phyloP scores from a whole-genome alignment of 352 stramenopile species.

The Pythium apleroticum region DNA sequence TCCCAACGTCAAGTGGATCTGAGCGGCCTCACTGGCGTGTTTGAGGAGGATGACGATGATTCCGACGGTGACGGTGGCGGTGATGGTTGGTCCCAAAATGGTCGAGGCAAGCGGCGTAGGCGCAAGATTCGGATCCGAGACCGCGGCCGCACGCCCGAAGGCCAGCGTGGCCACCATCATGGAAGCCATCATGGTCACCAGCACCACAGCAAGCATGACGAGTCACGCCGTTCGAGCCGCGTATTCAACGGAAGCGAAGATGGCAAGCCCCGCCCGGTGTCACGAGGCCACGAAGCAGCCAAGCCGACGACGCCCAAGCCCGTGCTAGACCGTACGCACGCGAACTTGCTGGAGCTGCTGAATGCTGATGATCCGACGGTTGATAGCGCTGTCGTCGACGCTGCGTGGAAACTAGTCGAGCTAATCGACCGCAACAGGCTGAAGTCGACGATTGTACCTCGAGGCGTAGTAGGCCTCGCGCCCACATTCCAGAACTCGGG shows the following conservation, averaged over 20 bases:
- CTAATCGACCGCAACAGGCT: slow-evolving; percentile 36
- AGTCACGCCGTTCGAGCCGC: neutral
- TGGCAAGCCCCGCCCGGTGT: neutral
- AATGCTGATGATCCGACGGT: slow-evolving; percentile 36
- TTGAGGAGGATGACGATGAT: slow-evolving; percentile 40
- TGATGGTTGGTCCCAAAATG: slow-evolving; percentile 16
- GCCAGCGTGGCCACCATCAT: slow-evolving; percentile 6
- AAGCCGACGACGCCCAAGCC: slow-evolving; percentile 13
- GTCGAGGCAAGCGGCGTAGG: slow-evolving; percentile 24
- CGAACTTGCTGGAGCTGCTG: slow-evolving; percentile 51
- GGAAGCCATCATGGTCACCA: slow-evolving; percentile 1
- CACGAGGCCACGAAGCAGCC: slow-evolving; percentile 7
- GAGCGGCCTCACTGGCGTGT: slow-evolving; percentile 48
- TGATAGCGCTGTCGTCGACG: slow-evolving; percentile 30
- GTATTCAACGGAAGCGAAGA: neutral
- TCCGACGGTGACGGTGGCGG: slow-evolving; percentile 14
- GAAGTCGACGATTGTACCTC: slow-evolving; percentile 22
- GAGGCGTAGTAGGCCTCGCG: neutral
- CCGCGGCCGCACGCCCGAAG: slow-evolving; percentile 37
- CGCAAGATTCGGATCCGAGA: slow-evolving; percentile 48
- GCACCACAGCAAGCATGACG: slow-evolving; percentile 6
- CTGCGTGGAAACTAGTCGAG: slow-evolving; percentile 56
- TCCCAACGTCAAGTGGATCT: slow-evolving; percentile 48
- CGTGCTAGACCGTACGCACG: slow-evolving; percentile 45
- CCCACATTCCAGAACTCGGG: slow-evolving; percentile 2